Conservation (phyloP, 495 filamentous ascomycete genomes). For the Ramalina intermedia region DNA sequence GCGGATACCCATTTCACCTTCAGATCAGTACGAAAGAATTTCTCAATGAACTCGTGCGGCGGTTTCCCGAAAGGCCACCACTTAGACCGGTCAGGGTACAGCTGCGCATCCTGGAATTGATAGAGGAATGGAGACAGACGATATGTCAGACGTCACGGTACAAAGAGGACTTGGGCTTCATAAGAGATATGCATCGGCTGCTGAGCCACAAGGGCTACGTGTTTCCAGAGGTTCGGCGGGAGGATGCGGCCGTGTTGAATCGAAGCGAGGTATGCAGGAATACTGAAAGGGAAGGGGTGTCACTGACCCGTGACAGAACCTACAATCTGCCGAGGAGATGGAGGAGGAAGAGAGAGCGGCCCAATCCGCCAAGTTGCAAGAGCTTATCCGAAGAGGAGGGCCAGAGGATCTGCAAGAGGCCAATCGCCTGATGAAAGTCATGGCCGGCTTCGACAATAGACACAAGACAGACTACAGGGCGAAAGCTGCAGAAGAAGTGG, state of each 20-base stretch:
- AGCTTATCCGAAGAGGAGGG: slow-evolving; percentile 81
- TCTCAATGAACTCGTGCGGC: slow-evolving; percentile 90
- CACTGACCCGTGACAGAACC: slow-evolving; percentile 46
- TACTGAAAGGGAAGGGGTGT: background rate
- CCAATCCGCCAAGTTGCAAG: slow-evolving; percentile 92
- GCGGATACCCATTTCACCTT: slow-evolving; percentile 96
- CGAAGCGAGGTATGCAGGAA: slow-evolving; percentile 72
- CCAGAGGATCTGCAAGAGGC: slow-evolving; percentile 92
- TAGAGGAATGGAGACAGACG: slow-evolving; percentile 96
- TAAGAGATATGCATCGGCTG: slow-evolving; percentile 93
- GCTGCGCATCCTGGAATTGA: slow-evolving; percentile 82
- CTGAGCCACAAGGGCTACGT: slow-evolving; percentile 92
- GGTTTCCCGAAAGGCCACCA: slow-evolving; percentile 89
- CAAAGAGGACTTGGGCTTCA: slow-evolving; percentile 91
- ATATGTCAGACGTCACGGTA: slow-evolving; percentile 96
- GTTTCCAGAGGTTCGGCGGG: slow-evolving; percentile 79
- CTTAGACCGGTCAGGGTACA: slow-evolving; percentile 76
- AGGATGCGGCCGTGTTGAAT: slow-evolving; percentile 94
- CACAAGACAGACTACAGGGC: slow-evolving; percentile 95
- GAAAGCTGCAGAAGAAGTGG: slow-evolving; percentile 90
- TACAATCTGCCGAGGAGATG: slow-evolving; percentile 97
- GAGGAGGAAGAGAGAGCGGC: slow-evolving; percentile 90
- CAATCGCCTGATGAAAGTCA: slow-evolving; percentile 94
- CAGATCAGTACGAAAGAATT: slow-evolving; percentile 99
- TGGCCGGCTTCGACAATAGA: slow-evolving; percentile 91